Evolutionary conservation across 331 rosid genomes (phyloP).

Genomic region (Saraca asoca): DNA sequence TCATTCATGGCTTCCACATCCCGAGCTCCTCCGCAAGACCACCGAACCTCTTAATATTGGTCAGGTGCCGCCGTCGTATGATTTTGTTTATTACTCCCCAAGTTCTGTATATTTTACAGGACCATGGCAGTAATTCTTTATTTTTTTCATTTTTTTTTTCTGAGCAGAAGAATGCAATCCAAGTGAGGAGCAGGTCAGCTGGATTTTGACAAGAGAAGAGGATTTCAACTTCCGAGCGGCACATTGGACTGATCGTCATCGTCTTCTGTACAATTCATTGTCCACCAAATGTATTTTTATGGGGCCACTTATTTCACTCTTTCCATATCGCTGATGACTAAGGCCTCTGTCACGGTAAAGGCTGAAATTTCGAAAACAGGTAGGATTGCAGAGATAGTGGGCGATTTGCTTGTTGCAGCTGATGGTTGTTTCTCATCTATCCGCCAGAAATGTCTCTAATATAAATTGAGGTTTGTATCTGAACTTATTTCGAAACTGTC

Average conservation of each 20-base stretch:
- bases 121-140: background rate
- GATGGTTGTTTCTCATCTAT: slow-evolving; percentile 80
- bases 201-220: slow-evolving; percentile 67
- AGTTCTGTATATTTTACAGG: background rate
- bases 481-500: background rate
- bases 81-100: background rate
- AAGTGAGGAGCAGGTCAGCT: slow-evolving; percentile 53
- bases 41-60: slow-evolving; percentile 71
- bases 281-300: slow-evolving; percentile 58
- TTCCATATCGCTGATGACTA: slow-evolving; percentile 49
- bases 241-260: slow-evolving; percentile 80
- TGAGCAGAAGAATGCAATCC: slow-evolving; percentile 61
- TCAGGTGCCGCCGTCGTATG: slow-evolving; percentile 45
- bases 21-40: slow-evolving; percentile 41
- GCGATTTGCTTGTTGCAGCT: slow-evolving; percentile 82
- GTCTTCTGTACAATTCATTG: slow-evolving; percentile 56
- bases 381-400: slow-evolving; percentile 47
- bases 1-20: slow-evolving; percentile 59
- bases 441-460: slow-evolving; percentile 57
- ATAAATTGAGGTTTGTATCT: slow-evolving; percentile 58
- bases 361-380: slow-evolving; percentile 52
- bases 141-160: background rate
- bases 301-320: slow-evolving; percentile 73
- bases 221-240: slow-evolving; percentile 69
- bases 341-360: slow-evolving; percentile 49